Percentiles rank a stretch among this genome's conserved stretches.
These are phyloP conservation scores for Prunus padus DNA, from an alignment of 306 rosid genomes.

Conservation along the genomic window DNA sequence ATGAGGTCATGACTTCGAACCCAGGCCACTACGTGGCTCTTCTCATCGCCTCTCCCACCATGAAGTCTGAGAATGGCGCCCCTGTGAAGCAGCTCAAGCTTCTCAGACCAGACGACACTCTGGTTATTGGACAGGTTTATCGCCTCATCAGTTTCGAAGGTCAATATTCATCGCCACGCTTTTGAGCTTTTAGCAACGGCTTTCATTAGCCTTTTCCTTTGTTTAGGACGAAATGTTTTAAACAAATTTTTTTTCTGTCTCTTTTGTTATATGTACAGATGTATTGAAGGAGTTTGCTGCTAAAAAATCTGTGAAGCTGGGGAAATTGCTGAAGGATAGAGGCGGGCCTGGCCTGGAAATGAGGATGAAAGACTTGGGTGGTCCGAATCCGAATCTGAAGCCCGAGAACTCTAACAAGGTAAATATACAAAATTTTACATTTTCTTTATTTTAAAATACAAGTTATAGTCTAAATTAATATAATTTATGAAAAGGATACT, in stretches of 20 bases:
- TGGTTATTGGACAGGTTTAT: slow-evolving; percentile 84
- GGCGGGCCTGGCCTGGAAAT: slow-evolving; percentile 44
- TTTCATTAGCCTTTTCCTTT: not conserved
- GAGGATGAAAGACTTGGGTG: slow-evolving; percentile 38
- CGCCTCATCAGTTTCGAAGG: slow-evolving; percentile 87
- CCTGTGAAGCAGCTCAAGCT: slow-evolving; percentile 83
- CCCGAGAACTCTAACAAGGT: slow-evolving; percentile 40
- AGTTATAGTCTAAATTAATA: too few species aligned
- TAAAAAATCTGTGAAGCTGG: slow-evolving; percentile 74
- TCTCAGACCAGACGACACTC: slow-evolving; percentile 78
- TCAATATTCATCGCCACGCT: not conserved
- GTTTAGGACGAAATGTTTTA: not conserved
- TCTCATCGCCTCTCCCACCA: slow-evolving; percentile 41
- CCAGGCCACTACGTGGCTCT: slow-evolving; percentile 92
- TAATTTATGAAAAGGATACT: too few species aligned
- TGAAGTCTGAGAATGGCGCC: slow-evolving; percentile 50
- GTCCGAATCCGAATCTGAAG: slow-evolving; percentile 34
- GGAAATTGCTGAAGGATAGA: slow-evolving; percentile 61
- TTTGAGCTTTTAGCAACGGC: not conserved
- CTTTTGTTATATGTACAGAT: slow-evolving; percentile 37
- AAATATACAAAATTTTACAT: not conserved
- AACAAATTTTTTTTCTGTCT: not conserved
- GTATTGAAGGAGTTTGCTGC: slow-evolving; percentile 92
- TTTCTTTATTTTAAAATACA: too few species aligned
- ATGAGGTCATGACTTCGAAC: slow-evolving; percentile 63